These are phyloP conservation scores for Macaranga tanarius DNA, from an alignment of 441 rosid genomes.

Conservation along the genomic window DNA sequence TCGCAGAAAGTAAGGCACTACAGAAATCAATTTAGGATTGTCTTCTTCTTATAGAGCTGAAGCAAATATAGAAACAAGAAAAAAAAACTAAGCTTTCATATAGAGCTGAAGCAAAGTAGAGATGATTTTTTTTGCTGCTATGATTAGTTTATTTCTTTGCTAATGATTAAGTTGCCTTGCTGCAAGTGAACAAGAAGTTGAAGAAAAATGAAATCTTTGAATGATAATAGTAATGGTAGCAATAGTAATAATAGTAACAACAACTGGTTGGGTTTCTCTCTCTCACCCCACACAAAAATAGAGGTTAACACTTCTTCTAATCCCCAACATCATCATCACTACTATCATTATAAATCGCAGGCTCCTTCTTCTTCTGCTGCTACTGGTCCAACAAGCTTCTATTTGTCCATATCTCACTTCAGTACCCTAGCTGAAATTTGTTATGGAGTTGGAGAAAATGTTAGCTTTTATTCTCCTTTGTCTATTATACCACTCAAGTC, in stretches of 20 bases:
- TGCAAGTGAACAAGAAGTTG: constrained; percentile 13
- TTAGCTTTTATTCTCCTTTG: constrained; percentile 47
- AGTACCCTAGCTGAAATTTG: constrained; percentile 33
- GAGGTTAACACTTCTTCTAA: constrained; percentile 39
- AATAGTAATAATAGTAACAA: constrained; percentile 15
- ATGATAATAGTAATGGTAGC: constrained; percentile 36
- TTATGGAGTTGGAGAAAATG: constrained; percentile 46
- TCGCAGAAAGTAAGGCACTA: no score
- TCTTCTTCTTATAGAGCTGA: no score
- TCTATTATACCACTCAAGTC: constrained; percentile 79
- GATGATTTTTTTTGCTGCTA: constrained; percentile 31
- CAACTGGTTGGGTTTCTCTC: constrained; percentile 75
- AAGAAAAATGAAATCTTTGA: constrained; percentile 50
- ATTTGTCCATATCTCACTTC: constrained; percentile 36
- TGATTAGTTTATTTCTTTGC: constrained; percentile 40
- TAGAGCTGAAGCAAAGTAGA: no score
- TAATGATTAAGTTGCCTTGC: constrained; percentile 53
- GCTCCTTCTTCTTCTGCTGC: constrained; percentile 16
- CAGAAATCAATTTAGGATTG: no score
- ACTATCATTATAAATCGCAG: constrained; percentile 29
- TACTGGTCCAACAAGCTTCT: constrained; percentile 46
- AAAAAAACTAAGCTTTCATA: constrained; percentile 29
- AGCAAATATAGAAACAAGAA: constrained; percentile 17
- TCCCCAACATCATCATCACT: constrained; percentile 38
- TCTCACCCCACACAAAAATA: constrained; percentile 70